Base-by-base conservation (phyloP, 768 basidiomycete species). In the Pisolithus marmoratus region DNA sequence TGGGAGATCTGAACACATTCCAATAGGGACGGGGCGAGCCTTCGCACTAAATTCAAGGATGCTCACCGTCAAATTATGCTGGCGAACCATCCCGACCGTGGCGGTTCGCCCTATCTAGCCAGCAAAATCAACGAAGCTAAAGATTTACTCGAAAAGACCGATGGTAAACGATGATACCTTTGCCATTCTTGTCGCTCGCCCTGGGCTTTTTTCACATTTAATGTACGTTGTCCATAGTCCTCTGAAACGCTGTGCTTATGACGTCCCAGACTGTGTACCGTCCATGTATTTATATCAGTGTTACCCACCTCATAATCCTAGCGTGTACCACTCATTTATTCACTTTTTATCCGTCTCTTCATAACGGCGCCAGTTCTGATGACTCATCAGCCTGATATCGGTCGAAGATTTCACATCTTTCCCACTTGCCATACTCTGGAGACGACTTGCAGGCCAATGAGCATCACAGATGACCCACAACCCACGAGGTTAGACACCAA, bases 91-190 rank as follows among this genome's bases (percentile, higher is more conserved):
- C 96, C 96, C 11, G 96, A 99, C 75, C 80, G 96, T 55, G 96
- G 96, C 31, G 96, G 96, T 27, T 90, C 94, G n/a, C 96, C 96
- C 7, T 99, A 97, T 70, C 73, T 98, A 46, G 94, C 96, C 12
- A 94, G 92, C 63, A 98, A 99, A 78, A 95, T 98, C 56, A 99
- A 99, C 70, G 96, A 99, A 65, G 96, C 95, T 0, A 97, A 96
- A 66, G 95, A 93, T 61, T 58, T 95, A 52, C 68, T 96, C 44
- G 94, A 96, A 31, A 90, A 87, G 66, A 77, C 77, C n/a, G 84
- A 86, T 47, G 78, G 78, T 48, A 80, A 74, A 59, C 68, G 66
- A 53, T 68, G 52, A 59, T 45, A 8, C 23, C 5, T 31, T 20
- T 15, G 22, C 23, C 20, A 12, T 38, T 29, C 34, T 34, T 34